phyloP scores from a whole-genome alignment of 441 rosid genomes.

The Eruca vesicaria region DNA sequence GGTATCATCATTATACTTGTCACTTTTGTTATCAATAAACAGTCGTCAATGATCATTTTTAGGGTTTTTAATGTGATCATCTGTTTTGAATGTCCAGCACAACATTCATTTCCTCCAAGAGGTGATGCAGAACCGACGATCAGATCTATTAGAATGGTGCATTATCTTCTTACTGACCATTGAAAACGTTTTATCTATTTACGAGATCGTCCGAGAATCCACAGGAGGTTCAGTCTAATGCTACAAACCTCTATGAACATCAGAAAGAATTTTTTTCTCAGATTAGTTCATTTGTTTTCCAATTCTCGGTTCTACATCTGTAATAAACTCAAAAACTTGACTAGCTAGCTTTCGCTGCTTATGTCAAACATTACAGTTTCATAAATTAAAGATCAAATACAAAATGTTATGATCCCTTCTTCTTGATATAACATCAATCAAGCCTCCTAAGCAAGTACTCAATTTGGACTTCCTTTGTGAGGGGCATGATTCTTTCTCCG shows the following conservation, averaged over 20 bases:
- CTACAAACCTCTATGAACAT: neutral
- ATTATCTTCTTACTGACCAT: conserved; percentile 72
- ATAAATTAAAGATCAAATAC: conserved; percentile 11
- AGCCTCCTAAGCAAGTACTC: conserved; percentile 42
- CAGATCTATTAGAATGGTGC: conserved; percentile 92
- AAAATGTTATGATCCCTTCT: neutral
- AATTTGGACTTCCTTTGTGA: conserved; percentile 44
- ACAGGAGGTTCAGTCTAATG: conserved; percentile 39
- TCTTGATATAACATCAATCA: conserved; percentile 20
- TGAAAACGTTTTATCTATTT: conserved; percentile 71
- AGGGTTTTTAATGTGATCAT: neutral
- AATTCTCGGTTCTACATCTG: conserved; percentile 7
- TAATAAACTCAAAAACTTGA: conserved; percentile 21
- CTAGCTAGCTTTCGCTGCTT: conserved; percentile 2
- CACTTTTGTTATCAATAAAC: neutral
- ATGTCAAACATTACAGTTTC: conserved; percentile 7
- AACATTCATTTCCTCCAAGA: conserved; percentile 94
- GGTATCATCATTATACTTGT: conserved; percentile 37
- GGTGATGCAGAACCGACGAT: conserved; percentile 80
- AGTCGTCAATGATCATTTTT: neutral
- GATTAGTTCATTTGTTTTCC: conserved; percentile 14
- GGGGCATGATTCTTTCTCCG: conserved; percentile 39
- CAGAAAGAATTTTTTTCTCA: neutral
- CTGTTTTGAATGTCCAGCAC: conserved; percentile 56
- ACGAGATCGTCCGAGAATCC: conserved; percentile 66